Conservation (phyloP, 495 filamentous ascomycete species). For the Articulospora tetracladia region DNA sequence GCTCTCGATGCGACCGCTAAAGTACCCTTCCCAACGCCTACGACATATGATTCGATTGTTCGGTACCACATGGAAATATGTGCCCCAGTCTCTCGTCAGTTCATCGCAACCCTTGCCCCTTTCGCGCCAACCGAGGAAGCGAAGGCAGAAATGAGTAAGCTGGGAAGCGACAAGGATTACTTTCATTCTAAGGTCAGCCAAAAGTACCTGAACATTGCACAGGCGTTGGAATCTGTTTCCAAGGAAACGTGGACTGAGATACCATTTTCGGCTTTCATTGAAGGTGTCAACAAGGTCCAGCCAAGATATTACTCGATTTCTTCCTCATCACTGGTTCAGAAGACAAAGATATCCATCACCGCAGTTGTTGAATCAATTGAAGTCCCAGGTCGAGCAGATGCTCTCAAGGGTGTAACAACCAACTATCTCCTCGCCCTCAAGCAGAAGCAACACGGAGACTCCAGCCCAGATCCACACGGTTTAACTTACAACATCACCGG, state of each 20-base stretch:
- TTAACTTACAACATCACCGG: slow-evolving; percentile 85
- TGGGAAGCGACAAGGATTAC: slow-evolving; percentile 92
- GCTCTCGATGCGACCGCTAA: slow-evolving; percentile 93
- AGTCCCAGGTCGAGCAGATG: slow-evolving; percentile 71
- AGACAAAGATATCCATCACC: slow-evolving; percentile 90
- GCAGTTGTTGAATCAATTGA: slow-evolving; percentile 85
- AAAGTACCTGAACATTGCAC: slow-evolving; percentile 85
- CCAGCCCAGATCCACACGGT: slow-evolving; percentile 79
- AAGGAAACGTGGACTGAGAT: slow-evolving; percentile 73
- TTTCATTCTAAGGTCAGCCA: slow-evolving; percentile 85
- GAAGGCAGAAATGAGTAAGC: slow-evolving; percentile 82
- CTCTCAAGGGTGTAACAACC: slow-evolving; percentile 92
- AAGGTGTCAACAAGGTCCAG: slow-evolving; percentile 90
- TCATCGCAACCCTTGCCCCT: slow-evolving; percentile 77
- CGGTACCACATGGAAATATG: slow-evolving; percentile 98
- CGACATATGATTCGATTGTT: slow-evolving; percentile 89
- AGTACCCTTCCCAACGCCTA: slow-evolving; percentile 95
- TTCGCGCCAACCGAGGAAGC: slow-evolving; percentile 83
- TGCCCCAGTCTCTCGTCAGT: slow-evolving; percentile 93
- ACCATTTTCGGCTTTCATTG: slow-evolving; percentile 93
- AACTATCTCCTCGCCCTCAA: slow-evolving; percentile 97
- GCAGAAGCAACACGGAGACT: slow-evolving; percentile 92
- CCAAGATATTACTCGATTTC: slow-evolving; percentile 99
- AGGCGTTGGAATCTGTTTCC: slow-evolving; percentile 72
- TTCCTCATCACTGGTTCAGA: slow-evolving; percentile 90